Evolutionary conservation across 2,329 filamentous ascomycete genomes (phyloP).

Genomic region (Aspergillus udagawae): DNA sequence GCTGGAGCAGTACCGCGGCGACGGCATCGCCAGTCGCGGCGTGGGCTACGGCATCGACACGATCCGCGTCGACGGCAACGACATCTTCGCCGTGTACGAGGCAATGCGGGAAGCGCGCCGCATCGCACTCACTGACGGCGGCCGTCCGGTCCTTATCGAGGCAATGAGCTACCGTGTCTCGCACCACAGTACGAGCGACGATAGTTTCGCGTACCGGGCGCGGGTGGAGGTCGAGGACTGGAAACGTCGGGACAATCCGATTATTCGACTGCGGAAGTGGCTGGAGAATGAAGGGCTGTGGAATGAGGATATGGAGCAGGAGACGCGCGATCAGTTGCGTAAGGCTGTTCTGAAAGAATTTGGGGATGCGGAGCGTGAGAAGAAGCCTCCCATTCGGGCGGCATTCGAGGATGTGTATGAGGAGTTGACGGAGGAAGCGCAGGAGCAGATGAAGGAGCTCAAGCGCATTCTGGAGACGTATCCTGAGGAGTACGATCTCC

Average conservation of each 20-base stretch:
- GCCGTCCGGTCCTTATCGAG: constrained; percentile 80
- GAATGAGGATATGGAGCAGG: constrained; percentile 78
- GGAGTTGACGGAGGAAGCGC: constrained; percentile 73
- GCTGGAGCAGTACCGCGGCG: constrained; percentile 83
- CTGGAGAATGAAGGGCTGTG: constrained; percentile 79
- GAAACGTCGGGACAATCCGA: constrained; percentile 85
- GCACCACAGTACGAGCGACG: constrained; percentile 94
- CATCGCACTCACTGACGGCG: constrained; percentile 75
- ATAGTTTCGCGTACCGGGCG: constrained; percentile 93
- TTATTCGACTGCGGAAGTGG: constrained; percentile 82
- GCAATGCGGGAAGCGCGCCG: constrained; percentile 72
- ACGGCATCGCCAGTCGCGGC: constrained; percentile 82
- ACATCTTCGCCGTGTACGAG: constrained; percentile 83
- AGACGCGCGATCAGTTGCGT: constrained; percentile 60
- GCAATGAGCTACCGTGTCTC: constrained; percentile 98
- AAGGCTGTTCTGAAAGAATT: constrained; percentile 82
- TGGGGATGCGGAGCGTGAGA: constrained; percentile 60
- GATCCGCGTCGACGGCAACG: constrained; percentile 88
- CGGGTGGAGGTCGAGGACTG: constrained; percentile 91
- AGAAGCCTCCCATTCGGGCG: constrained; percentile 50
- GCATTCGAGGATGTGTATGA: constrained; percentile 88
- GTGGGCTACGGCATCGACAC: constrained; percentile 93
- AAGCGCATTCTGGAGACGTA: constrained; percentile 77
- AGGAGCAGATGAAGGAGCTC: constrained; percentile 71
- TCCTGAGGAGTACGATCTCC: constrained; percentile 85